Percentiles rank a stretch among this genome's conserved stretches.
Conservation (phyloP, 352 stramenopile species). For the Pythium scleroteichum region DNA sequence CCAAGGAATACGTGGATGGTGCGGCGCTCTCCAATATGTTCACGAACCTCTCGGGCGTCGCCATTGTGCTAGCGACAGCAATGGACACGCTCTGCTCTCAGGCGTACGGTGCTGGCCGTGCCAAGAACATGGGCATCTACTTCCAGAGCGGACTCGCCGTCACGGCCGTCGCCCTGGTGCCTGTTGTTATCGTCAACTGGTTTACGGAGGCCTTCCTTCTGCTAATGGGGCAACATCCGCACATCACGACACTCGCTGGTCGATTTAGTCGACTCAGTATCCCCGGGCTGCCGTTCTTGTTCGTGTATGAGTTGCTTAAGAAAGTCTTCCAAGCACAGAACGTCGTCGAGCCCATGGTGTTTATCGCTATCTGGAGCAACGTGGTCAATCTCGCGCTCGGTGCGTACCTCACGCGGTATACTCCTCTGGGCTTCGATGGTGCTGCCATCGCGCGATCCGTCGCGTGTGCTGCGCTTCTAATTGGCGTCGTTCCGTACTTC, state of each 20-base stretch:
- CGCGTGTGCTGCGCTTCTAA: too few relatives aligned
- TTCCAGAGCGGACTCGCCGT: constrained; percentile 67
- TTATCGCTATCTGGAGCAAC: constrained; percentile 58
- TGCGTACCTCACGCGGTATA: constrained; percentile 74
- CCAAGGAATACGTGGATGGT: constrained; percentile 65
- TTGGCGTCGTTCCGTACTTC: too few relatives aligned
- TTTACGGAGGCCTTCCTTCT: constrained; percentile 50
- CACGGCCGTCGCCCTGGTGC: constrained; percentile 40
- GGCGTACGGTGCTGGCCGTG: constrained; percentile 69
- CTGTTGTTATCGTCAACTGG: constrained; percentile 64
- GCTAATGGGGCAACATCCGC: constrained; percentile 42
- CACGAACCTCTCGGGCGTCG: constrained; percentile 69
- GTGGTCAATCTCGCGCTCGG: constrained; percentile 63
- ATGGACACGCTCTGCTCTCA: constrained; percentile 88
- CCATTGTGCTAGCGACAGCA: constrained; percentile 47
- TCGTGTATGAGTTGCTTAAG: constrained; percentile 81
- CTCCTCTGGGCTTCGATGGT: constrained; percentile 66
- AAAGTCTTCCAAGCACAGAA: constrained; percentile 82
- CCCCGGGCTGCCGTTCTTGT: constrained; percentile 60
- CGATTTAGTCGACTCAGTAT: constrained; percentile 62
- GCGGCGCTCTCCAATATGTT: constrained; percentile 65
- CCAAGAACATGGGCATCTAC: constrained; percentile 75
- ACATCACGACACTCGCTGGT: constrained; percentile 58
- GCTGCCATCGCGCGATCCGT: constrained; percentile 65
- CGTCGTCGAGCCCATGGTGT: constrained; percentile 72